A percentile compares a stretch with the other conserved stretches of the same genome.
Evolutionary conservation across 2,329 filamentous ascomycete genomes (phyloP).

Genomic region (Cladorrhinum sp.): DNA sequence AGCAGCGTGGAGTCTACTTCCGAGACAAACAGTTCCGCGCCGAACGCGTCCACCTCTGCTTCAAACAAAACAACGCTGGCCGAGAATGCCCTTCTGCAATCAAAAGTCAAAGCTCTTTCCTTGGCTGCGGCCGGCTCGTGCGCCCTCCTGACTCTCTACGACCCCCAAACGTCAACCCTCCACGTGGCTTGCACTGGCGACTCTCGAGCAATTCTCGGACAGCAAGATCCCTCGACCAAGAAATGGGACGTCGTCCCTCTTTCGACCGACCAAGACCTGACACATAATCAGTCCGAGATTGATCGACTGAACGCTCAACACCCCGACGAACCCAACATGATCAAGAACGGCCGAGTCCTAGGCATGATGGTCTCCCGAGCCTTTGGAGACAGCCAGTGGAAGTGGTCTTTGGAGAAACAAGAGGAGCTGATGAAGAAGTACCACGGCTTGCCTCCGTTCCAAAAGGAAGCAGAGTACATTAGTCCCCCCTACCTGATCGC

Average conservation of each 20-base stretch:
- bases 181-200: slow-evolving; percentile 66
- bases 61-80: too few relatives aligned
- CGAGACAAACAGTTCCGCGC: too few relatives aligned
- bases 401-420: slow-evolving; percentile 54
- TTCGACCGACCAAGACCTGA: slow-evolving; percentile 64
- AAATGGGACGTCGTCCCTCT: slow-evolving; percentile 53
- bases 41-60: too few relatives aligned
- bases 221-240: slow-evolving; percentile 37
- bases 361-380: slow-evolving; percentile 61
- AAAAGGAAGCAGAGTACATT: slow-evolving; percentile 37
- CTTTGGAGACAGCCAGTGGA: slow-evolving; percentile 68
- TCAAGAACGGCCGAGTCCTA: slow-evolving; percentile 58
- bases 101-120: slow-evolving; percentile 35
- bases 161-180: slow-evolving; percentile 50
- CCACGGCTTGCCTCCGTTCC: not conserved
- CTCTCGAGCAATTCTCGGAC: slow-evolving; percentile 62
- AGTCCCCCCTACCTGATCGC: slow-evolving; percentile 68
- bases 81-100: slow-evolving; percentile 11
- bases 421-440: not conserved
- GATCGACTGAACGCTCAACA: slow-evolving; percentile 54
- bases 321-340: slow-evolving; percentile 57
- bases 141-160: slow-evolving; percentile 61
- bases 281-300: slow-evolving; percentile 54
- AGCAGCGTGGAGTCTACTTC: not conserved
- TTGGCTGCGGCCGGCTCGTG: slow-evolving; percentile 54